A percentile compares a stretch with the other conserved stretches of the same genome.
These are phyloP conservation scores for Curvularia eragrostidis DNA, from an alignment of 2,329 filamentous ascomycete species.

Conservation along the genomic window DNA sequence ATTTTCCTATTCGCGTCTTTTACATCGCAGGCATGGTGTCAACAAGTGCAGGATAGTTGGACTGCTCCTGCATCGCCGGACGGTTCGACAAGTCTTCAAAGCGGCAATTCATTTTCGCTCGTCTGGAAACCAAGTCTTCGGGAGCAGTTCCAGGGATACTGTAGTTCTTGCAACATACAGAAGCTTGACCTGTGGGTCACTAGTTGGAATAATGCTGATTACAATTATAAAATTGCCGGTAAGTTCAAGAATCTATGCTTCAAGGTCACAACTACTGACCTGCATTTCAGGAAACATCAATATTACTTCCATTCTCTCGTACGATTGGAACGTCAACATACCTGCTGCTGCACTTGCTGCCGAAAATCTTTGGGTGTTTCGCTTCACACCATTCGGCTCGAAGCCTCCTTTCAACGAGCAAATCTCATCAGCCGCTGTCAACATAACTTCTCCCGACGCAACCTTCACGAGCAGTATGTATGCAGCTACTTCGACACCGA, in stretches of 20 bases:
- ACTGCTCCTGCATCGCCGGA: constrained; percentile 26
- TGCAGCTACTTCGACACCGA: background rate
- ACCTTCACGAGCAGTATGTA: background rate
- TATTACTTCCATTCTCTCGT: constrained; percentile 19
- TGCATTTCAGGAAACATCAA: constrained; percentile 17
- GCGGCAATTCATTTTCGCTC: constrained; percentile 20
- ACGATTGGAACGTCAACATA: constrained; percentile 27
- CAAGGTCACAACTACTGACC: background rate
- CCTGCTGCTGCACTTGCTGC: constrained; percentile 18
- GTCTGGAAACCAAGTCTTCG: constrained; percentile 22
- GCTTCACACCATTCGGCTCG: constrained; percentile 15
- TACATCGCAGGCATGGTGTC: constrained; percentile 11
- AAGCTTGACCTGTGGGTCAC: constrained; percentile 28
- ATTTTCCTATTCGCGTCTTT: background rate
- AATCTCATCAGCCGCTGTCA: background rate
- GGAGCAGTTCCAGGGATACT: constrained; percentile 16
- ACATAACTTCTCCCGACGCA: background rate
- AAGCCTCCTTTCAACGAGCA: background rate
- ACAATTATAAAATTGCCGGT: constrained; percentile 24
- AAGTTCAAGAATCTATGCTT: background rate
- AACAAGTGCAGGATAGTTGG: constrained; percentile 26
- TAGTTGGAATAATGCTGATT: constrained; percentile 18
- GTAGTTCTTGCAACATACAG: constrained; percentile 15
- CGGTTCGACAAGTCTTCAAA: constrained; percentile 22
- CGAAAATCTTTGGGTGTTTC: constrained; percentile 23